Percentiles rank a stretch among this genome's conserved stretches.
phyloP scores from a whole-genome alignment of 352 stramenopile genomes.

The Phytophthora colocasiae region DNA sequence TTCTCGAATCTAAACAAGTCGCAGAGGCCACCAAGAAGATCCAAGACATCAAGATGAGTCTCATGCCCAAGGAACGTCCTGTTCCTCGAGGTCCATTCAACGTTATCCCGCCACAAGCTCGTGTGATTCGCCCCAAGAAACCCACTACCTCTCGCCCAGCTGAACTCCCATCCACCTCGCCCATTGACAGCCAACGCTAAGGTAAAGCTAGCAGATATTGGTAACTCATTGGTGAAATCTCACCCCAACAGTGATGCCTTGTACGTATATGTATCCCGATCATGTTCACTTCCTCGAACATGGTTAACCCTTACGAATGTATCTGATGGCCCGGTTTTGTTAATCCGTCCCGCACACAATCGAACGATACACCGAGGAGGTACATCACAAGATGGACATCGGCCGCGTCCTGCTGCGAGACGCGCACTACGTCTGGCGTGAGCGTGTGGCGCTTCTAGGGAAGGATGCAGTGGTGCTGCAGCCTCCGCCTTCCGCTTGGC shows the following conservation, averaged over 20 bases:
- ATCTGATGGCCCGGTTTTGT: too few species aligned
- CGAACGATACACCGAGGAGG: constrained; percentile 5
- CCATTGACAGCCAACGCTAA: constrained; percentile 34
- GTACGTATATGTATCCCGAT: too few species aligned
- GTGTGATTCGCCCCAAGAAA: constrained; percentile 78
- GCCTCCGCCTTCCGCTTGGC: constrained; percentile 25
- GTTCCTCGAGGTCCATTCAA: constrained; percentile 61
- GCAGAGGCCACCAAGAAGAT: constrained; percentile 77
- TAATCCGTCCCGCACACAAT: too few species aligned
- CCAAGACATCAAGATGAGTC: constrained; percentile 83
- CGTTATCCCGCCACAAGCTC: constrained; percentile 79
- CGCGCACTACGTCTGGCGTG: constrained; percentile 57
- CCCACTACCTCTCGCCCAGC: constrained; percentile 46
- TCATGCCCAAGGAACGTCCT: constrained; percentile 71
- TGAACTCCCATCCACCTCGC: constrained; percentile 29
- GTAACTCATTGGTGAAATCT: too few species aligned
- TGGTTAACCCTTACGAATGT: too few species aligned
- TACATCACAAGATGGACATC: constrained; percentile 47
- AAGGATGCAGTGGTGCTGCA: constrained; percentile 50
- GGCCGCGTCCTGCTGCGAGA: constrained; percentile 57
- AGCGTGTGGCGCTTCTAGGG: constrained; percentile 41
- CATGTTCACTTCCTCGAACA: too few species aligned
- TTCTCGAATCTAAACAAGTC: constrained; percentile 94
- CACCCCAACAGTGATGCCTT: too few species aligned
- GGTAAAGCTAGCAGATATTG: too few species aligned